Evolutionary conservation across 495 filamentous ascomycete genomes (phyloP).

Genomic region (Daldinia bambusicola): DNA sequence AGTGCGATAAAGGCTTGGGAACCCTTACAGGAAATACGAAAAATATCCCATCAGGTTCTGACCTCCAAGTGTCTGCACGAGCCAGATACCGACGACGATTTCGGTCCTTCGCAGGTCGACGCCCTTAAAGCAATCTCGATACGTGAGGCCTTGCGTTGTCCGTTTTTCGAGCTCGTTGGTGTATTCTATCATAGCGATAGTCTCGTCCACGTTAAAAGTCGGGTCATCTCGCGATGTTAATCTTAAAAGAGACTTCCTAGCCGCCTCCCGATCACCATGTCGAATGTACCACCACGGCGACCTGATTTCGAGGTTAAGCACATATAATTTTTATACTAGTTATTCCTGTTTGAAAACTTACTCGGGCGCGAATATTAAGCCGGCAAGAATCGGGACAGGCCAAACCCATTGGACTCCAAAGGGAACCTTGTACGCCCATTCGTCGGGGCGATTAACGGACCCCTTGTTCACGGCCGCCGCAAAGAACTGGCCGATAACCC

Average conservation of each 20-base stretch:
- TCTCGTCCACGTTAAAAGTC: slow-evolving; percentile 69
- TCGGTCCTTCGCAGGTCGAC: slow-evolving; percentile 73
- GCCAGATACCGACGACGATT: slow-evolving; percentile 72
- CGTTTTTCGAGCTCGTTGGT: slow-evolving; percentile 73
- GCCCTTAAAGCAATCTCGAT: slow-evolving; percentile 74
- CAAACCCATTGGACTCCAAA: slow-evolving; percentile 80
- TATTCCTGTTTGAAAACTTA: slow-evolving; percentile 11
- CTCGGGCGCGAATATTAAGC: slow-evolving; percentile 71
- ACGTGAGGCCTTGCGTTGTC: slow-evolving; percentile 65
- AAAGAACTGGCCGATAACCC: slow-evolving; percentile 76
- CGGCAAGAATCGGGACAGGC: slow-evolving; percentile 72
- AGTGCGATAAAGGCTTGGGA: not conserved
- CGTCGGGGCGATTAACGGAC: slow-evolving; percentile 60
- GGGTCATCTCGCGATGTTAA: slow-evolving; percentile 64
- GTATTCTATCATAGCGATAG: slow-evolving; percentile 76
- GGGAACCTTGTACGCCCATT: slow-evolving; percentile 73
- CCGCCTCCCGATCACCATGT: slow-evolving; percentile 63
- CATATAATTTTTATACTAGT: not conserved
- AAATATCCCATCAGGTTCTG: slow-evolving; percentile 76
- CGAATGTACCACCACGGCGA: slow-evolving; percentile 79
- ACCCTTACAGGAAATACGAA: slow-evolving; percentile 68
- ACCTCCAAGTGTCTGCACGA: slow-evolving; percentile 73
- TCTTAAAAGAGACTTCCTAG: slow-evolving; percentile 67
- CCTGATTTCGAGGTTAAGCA: slow-evolving; percentile 10
- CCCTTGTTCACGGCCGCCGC: slow-evolving; percentile 70